Evolutionary conservation across 352 stramenopile genomes (phyloP), one percentile per base, ranked within the genome.

Genomic region (Phytopythium ostracodes): DNA sequence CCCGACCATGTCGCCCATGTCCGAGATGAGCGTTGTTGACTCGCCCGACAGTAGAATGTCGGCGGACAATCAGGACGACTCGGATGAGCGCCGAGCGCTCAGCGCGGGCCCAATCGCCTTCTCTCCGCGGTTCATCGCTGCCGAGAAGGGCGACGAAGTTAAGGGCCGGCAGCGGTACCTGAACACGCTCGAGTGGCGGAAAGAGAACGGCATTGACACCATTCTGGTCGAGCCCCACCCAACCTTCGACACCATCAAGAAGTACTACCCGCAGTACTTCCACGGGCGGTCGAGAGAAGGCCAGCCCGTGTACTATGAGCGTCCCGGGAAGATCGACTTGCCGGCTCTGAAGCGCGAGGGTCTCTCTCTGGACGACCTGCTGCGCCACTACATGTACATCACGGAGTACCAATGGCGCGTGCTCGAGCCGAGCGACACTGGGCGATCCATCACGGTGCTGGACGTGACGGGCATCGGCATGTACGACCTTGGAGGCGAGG

Each of bases 351-450:
- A 96, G 71, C 76, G 84, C 10, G 85, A 94, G 22, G 89, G 89
- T 4, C 69, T 97, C 17, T 91, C 87, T 31, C 92, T 97, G 51
- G 88, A 96, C 65, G 77, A 96, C 38, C 63, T 97, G 50, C 60
- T 96, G 64, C 76, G 79, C 57, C 89, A 97, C 69, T 97, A 97
- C 76, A 93, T 96, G 68, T 97, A 95, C 75, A 93, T 96, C 64
- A 96, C 89, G 43, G 89, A 97, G 73, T 97, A 96, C 62, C 66
- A 96, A 18, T 97, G 88, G 88, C 73, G 79, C 44, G 79, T 89
- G 22, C 82, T 96, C 29, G 87, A 96, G 54, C 87, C 87, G 22
- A 76, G 62, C 60, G 85, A 94, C 56, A 73, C 75, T 2, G 81
- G 80, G 4, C 75, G 85, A 15, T 94, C 84, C 2, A 82, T 96